Evolutionary conservation across 192 early-diverging fungal genomes (phyloP).

Genomic region (Jimgerdemannia flammicorona): DNA sequence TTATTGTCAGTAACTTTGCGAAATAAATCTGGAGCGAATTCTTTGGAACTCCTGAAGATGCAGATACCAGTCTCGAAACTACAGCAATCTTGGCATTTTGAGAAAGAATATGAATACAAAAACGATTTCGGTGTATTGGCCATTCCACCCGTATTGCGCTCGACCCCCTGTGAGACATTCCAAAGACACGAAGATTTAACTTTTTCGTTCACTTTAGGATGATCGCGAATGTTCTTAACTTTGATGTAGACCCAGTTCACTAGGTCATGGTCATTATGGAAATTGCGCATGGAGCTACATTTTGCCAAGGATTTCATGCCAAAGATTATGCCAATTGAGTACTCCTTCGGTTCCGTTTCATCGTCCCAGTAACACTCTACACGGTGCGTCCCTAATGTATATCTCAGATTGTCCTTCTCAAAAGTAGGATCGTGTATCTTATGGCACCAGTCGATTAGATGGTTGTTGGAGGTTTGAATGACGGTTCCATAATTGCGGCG

Average conservation of each 20-base stretch:
- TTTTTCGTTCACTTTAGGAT: background rate
- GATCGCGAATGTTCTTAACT: background rate
- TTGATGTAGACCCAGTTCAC: background rate
- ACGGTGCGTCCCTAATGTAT: background rate
- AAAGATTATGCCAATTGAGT: background rate
- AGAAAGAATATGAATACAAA: too few relatives aligned
- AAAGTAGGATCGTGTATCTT: background rate
- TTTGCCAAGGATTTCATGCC: background rate
- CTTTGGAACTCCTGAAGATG: too few relatives aligned
- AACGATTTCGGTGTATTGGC: too few relatives aligned
- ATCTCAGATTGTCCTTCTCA: background rate
- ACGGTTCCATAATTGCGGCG: background rate
- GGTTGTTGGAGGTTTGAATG: background rate
- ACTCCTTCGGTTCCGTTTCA: background rate
- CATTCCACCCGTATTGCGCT: too few relatives aligned
- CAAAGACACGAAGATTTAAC: background rate
- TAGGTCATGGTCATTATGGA: background rate
- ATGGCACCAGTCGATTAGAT: background rate
- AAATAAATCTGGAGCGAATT: too few relatives aligned
- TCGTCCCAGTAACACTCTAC: background rate
- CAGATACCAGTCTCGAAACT: too few relatives aligned
- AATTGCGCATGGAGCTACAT: background rate
- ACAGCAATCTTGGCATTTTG: too few relatives aligned
- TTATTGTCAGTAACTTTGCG: too few relatives aligned
- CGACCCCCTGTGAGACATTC: background rate